phyloP scores from a whole-genome alignment of 2,329 filamentous ascomycete species.

The Diaporthe sp. region DNA sequence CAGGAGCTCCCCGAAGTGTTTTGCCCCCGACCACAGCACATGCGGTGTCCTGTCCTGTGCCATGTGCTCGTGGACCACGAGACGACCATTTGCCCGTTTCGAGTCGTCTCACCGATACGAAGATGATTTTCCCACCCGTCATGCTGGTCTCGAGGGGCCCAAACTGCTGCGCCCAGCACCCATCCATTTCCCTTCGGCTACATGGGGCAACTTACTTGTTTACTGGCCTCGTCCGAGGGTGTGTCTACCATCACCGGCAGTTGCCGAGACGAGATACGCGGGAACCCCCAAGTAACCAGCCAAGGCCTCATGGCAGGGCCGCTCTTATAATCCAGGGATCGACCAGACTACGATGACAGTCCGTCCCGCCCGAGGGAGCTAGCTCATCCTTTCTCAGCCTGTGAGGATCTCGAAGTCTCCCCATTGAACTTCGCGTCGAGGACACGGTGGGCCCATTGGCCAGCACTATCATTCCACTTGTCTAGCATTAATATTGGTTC shows the following conservation, averaged over 20 bases:
- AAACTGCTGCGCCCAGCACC: background rate
- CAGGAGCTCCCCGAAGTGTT: background rate
- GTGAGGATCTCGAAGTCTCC: background rate
- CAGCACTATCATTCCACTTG: conserved; percentile 3
- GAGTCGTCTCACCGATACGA: background rate
- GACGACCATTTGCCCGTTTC: background rate
- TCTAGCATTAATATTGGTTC: conserved; percentile 18
- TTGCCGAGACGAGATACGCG: conserved; percentile 6
- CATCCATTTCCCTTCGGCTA: background rate
- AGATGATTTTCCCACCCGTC: background rate
- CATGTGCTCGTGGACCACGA: background rate
- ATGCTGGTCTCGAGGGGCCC: background rate
- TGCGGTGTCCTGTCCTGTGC: background rate
- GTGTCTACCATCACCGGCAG: background rate
- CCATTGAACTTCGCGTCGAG: background rate
- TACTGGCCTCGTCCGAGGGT: background rate
- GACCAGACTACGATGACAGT: background rate
- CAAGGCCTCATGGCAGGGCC: background rate
- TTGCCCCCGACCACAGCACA: background rate
- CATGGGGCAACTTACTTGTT: background rate
- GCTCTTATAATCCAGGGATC: background rate
- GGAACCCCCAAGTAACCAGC: background rate
- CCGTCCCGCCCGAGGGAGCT: background rate
- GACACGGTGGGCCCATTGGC: conserved; percentile 5
- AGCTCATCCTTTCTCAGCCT: background rate